Base-by-base conservation (phyloP, 2,329 filamentous ascomycete species). In the Claviceps sp. region DNA sequence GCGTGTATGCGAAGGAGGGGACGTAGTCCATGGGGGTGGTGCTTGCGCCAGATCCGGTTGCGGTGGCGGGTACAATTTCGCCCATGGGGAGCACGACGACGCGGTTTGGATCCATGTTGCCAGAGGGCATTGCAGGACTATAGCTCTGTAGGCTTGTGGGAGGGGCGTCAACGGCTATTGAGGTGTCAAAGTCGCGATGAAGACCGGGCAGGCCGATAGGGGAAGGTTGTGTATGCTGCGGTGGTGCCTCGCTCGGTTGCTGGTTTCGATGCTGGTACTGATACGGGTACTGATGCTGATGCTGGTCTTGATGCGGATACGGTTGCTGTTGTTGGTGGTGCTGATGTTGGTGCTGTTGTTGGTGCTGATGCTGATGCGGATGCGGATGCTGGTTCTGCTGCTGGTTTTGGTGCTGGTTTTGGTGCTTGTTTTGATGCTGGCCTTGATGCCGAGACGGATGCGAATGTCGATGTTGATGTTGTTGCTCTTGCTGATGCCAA, bases 1-100 rank as follows among this genome's bases (percentile, higher is more conserved):
- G 62, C 26, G 59, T 64, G 45, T 64, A 76, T 56, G 62, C 68
- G 55, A 73, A 75, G 2, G 40, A 34, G 44, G 66, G 64, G 17
- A 39, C 46, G 14, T 56, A 57, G 4, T 47, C 26, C 34, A 37
- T 40, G 16, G 29, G 9, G 29, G 36, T 22, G n/a, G 46, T 22
- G 20, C 37, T 40, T 16, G 20, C 7, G 20, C 20, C 20, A 14
- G 36, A 9, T 26, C 46, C 36, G 20, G 52, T 46, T 20, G 53
- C 50, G 5, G 39, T 42, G 16, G 16, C 5, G 14, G 37, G 7
- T 17, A 34, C 29, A 9, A 34, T 34, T 34, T 9, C 29, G 8
- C 42, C 44, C 45, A 54, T 34, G 6, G 50, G 34, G 4, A 51
- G 20, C 44, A 54, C 50, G 8, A 45, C 39, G 8, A 43, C 39